Evolutionary conservation across 1,139 yeast genomes (phyloP).

Genomic region (Pichia sp.): DNA sequence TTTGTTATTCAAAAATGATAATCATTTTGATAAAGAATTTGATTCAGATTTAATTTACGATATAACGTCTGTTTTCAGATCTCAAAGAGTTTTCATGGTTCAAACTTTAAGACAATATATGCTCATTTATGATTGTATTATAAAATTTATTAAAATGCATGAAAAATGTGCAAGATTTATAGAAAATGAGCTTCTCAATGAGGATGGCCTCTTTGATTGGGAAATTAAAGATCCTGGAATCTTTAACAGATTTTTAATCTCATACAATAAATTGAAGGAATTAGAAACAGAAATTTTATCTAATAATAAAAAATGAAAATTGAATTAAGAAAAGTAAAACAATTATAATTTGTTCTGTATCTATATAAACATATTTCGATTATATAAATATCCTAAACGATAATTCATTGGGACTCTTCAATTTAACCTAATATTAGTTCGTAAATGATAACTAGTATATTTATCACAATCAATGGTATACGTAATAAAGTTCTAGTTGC

Average conservation of each 20-base stretch:
- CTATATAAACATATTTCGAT: background rate
- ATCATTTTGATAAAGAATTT: constrained; percentile 1
- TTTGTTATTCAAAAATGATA: constrained; percentile 21
- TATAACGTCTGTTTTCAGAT: constrained; percentile 41
- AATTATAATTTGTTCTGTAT: background rate
- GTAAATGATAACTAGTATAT: constrained; percentile 59
- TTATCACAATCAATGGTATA: constrained; percentile 65
- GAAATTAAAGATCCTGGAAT: constrained; percentile 14
- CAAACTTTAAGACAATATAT: constrained; percentile 50
- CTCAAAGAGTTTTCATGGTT: constrained; percentile 51
- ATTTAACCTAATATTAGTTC: constrained; percentile 63
- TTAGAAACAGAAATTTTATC: background rate
- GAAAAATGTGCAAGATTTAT: background rate
- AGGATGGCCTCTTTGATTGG: constrained; percentile 15
- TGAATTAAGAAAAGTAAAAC: background rate
- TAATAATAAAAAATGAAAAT: background rate
- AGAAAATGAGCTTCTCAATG: constrained; percentile 5
- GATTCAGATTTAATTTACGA: constrained; percentile 34
- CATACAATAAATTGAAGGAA: background rate
- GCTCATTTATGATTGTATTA: constrained; percentile 39
- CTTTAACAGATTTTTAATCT: constrained; percentile 8
- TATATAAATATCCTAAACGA: background rate
- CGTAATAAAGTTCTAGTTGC: constrained; percentile 72
- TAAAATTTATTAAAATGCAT: constrained; percentile 20
- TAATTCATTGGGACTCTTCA: background rate